Evolutionary conservation across 169 alveolate genomes (phyloP).

Genomic region (Besnoitia besnoiti): DNA sequence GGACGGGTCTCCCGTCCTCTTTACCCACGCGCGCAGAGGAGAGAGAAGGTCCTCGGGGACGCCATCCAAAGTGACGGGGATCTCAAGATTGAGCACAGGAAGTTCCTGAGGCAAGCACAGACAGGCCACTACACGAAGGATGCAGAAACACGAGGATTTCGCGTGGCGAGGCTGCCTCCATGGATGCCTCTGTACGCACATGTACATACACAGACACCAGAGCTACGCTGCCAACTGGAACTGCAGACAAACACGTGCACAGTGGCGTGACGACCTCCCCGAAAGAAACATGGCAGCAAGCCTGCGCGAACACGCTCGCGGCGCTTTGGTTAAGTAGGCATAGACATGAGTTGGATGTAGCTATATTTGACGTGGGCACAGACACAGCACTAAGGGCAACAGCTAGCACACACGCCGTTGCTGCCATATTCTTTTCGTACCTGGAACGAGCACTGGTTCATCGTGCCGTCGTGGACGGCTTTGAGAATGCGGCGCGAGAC

Average conservation of each 20-base stretch:
- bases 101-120: neutral
- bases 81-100: neutral
- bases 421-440: neutral
- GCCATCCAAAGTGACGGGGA: conserved; percentile 43
- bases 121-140: no score
- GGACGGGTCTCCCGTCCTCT: neutral
- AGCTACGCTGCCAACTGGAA: no score
- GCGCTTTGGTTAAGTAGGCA: neutral
- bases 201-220: no score
- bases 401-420: neutral
- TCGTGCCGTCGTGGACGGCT: conserved; percentile 87
- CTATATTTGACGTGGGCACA: neutral
- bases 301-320: no score
- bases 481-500: conserved; percentile 90
- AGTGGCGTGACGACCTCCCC: no score
- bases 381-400: neutral
- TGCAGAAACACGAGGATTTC: no score
- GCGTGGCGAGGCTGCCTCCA: no score
- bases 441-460: neutral
- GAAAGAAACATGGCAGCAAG: no score
- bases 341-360: neutral
- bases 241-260: neutral
- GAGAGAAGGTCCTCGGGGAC: conserved; percentile 37
- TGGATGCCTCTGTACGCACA: neutral
- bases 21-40: conserved; percentile 40